phyloP scores from a whole-genome alignment of 495 filamentous ascomycete species.

The Talaromyces borbonicus region DNA sequence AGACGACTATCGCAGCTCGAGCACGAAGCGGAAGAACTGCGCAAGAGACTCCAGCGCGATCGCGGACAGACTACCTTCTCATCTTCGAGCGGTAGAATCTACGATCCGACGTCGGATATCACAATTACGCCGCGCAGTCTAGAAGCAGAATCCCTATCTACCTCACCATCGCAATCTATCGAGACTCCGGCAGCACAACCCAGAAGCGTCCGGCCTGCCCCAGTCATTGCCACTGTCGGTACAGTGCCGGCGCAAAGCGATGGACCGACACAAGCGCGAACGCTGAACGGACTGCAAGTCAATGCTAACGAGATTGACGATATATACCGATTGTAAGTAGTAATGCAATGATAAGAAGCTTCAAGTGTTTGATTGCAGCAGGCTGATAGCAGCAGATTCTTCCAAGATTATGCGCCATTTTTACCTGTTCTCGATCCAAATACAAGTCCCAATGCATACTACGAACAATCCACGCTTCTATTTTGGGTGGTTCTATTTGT shows the following conservation, averaged over 20 bases:
- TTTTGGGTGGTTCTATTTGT: constrained; percentile 42
- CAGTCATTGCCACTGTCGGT: not conserved
- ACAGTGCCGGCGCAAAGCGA: not conserved
- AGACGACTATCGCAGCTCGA: constrained; percentile 30
- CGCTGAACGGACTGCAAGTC: constrained; percentile 20
- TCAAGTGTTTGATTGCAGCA: not conserved
- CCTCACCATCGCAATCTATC: not conserved
- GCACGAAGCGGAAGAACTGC: constrained; percentile 29
- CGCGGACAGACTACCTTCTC: not conserved
- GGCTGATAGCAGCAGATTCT: constrained; percentile 26
- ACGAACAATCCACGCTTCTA: constrained; percentile 35
- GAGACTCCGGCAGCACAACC: not conserved
- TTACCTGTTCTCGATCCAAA: constrained; percentile 34
- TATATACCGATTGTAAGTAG: constrained; percentile 24
- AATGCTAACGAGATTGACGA: constrained; percentile 28
- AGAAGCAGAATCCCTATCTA: not conserved
- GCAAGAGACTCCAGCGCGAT: constrained; percentile 23
- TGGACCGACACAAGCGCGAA: constrained; percentile 12
- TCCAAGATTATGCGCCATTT: constrained; percentile 34
- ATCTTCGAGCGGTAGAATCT: constrained; percentile 21
- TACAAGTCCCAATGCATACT: constrained; percentile 32
- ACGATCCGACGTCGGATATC: constrained; percentile 25
- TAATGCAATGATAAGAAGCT: too few species aligned
- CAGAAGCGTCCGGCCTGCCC: not conserved
- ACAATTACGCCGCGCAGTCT: constrained; percentile 7